Percentiles rank a stretch among this genome's conserved stretches.
These are phyloP conservation scores for Drechmeria coniospora DNA, from an alignment of 2,329 filamentous ascomycete genomes.

Conservation along the genomic window DNA sequence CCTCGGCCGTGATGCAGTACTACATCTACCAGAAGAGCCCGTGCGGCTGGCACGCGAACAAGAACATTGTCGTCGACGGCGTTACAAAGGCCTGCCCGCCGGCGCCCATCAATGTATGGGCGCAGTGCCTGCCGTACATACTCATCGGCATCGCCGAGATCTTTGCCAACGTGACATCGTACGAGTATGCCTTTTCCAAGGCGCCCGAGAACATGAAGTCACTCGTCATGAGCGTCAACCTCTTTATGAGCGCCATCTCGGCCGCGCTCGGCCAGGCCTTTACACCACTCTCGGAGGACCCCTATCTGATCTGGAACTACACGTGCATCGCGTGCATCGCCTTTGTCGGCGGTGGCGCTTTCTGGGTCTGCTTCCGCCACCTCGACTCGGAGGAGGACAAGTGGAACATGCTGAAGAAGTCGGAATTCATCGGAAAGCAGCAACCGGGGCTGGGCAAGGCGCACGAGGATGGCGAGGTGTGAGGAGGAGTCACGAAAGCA, in stretches of 20 bases:
- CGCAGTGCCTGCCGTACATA: slow-evolving; percentile 35
- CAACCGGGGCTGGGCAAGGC: slow-evolving; percentile 17
- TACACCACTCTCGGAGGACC: slow-evolving; percentile 44
- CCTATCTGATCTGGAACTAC: slow-evolving; percentile 60
- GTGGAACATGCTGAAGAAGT: slow-evolving; percentile 44
- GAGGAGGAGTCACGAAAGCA: not conserved
- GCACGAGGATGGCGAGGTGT: slow-evolving; percentile 3
- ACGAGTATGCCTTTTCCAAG: slow-evolving; percentile 66
- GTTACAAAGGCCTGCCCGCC: slow-evolving; percentile 30
- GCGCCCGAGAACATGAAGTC: slow-evolving; percentile 69
- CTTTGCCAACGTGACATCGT: slow-evolving; percentile 40
- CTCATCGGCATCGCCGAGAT: slow-evolving; percentile 37
- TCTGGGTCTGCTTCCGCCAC: slow-evolving; percentile 54
- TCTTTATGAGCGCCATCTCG: slow-evolving; percentile 57
- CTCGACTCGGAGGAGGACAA: slow-evolving; percentile 53
- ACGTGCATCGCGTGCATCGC: slow-evolving; percentile 45
- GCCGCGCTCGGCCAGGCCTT: slow-evolving; percentile 57
- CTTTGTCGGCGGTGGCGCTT: slow-evolving; percentile 43
- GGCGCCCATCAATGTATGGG: slow-evolving; percentile 51
- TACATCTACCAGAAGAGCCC: slow-evolving; percentile 48
- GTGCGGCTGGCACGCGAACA: slow-evolving; percentile 41
- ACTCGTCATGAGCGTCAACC: slow-evolving; percentile 53
- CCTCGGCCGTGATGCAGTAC: slow-evolving; percentile 39
- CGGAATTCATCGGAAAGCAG: slow-evolving; percentile 24
- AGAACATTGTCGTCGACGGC: slow-evolving; percentile 7